phyloP scores from a whole-genome alignment of 306 rosid species.

The Purshia tridentata region DNA sequence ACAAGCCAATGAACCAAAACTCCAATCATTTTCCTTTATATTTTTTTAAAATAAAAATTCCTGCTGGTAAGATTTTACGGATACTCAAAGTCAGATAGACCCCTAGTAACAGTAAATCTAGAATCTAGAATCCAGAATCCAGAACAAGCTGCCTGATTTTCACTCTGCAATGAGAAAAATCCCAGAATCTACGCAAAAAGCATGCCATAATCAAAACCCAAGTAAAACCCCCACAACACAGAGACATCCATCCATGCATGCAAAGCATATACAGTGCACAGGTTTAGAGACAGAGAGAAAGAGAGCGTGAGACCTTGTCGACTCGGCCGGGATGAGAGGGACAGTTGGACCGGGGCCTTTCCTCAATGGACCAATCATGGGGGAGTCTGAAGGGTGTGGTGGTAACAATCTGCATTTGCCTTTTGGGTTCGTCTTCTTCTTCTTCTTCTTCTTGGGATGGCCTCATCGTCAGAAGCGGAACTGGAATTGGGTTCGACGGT shows the following conservation, averaged over 20 bases:
- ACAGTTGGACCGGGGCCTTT: conserved; percentile 30
- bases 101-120: not conserved
- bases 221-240: not conserved
- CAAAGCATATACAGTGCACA: not conserved
- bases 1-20: not conserved
- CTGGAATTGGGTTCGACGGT: not conserved
- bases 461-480: conserved; percentile 19
- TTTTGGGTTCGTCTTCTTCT: not conserved
- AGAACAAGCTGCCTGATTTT: not conserved
- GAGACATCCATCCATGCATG: conserved; percentile 15
- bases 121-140: not conserved
- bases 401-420: conserved; percentile 25
- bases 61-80: not conserved
- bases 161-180: not conserved
- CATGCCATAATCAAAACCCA: not conserved
- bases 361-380: conserved; percentile 47
- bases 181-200: not conserved
- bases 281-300: not conserved
- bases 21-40: not conserved
- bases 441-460: not conserved
- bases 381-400: conserved; percentile 40
- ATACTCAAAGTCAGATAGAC: not conserved
- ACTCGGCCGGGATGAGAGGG: not conserved
- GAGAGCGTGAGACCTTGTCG: conserved; percentile 37
- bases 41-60: too few relatives aligned